Evolutionary conservation across 805 yeast species (phyloP), one percentile per base, ranked within the genome.

Genomic region (Candida insectalens): DNA sequence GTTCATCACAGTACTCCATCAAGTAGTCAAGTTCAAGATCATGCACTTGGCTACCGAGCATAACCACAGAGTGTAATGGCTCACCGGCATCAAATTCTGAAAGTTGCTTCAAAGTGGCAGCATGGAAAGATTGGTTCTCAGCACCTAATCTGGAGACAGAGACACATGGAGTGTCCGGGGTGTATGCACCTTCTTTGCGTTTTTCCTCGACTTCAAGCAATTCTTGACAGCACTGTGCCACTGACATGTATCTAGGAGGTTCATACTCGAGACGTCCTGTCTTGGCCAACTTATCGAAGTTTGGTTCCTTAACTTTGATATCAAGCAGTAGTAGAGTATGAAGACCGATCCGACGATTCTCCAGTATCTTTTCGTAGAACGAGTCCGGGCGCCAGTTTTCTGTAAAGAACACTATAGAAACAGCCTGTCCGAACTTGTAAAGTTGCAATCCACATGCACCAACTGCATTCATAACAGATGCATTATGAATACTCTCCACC

Each of bases 371-470:
- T 50, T 78, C 72, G 57, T 89, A 92, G 65, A 94, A 89, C 27
- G 94, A 81, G 56, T 89, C 97, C 1, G 98, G 98, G 57, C 84
- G 81, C 97, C 98, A 89, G 38, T 65, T 63, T 15, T 89, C 97
- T 19, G 95, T 88, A 67, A 92, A 89, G 55, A 92, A 92, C 3
- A 92, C 97, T 55, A 92, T 65, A 2, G 96, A 85, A n/a, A 89
- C 89, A 8, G 97, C 87, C 62, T 92, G 97, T 7, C 98, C 98
- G 59, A 88, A 89, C 47, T 81, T 87, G 59, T 89, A 89, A 38
- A 89, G 66, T 58, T 89, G 98, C 44, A 92, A 69, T 16, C 98
- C 98, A 63, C 96, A 87, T 1, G 96, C 94, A 14, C 98, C 98
- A 18, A 89, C 95, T 0, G 97, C 98, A 53, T 89, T 89, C 96